Percentiles rank a stretch among this genome's conserved stretches.
These are phyloP conservation scores for Trichoderma semiorbis DNA, from an alignment of 2,329 filamentous ascomycete genomes.

Conservation along the genomic window DNA sequence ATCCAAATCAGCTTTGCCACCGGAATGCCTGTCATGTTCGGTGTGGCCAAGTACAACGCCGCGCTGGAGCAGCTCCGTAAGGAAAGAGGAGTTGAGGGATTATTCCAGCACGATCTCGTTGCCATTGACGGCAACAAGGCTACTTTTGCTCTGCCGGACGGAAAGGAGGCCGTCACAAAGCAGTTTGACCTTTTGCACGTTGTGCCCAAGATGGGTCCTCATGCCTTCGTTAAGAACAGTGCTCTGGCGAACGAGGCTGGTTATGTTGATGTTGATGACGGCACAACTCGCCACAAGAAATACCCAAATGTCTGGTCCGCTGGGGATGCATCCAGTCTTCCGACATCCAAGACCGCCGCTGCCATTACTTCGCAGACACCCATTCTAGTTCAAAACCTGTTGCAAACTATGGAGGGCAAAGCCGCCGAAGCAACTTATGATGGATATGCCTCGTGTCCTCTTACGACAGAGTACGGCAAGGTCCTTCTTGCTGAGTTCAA, in stretches of 20 bases:
- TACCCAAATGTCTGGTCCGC: slow-evolving; percentile 57
- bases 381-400: slow-evolving; percentile 47
- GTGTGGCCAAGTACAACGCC: slow-evolving; percentile 56
- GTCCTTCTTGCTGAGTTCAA: slow-evolving; percentile 64
- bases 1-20: slow-evolving; percentile 56
- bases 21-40: slow-evolving; percentile 55
- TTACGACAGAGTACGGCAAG: slow-evolving; percentile 56
- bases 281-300: slow-evolving; percentile 50
- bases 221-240: slow-evolving; percentile 52
- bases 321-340: slow-evolving; percentile 57
- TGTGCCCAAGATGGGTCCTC: slow-evolving; percentile 57
- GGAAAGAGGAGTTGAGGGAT: slow-evolving; percentile 53
- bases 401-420: slow-evolving; percentile 44
- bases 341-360: slow-evolving; percentile 55
- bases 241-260: slow-evolving; percentile 52
- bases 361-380: slow-evolving; percentile 51
- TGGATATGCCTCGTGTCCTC: slow-evolving; percentile 55
- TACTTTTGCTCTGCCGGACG: slow-evolving; percentile 44
- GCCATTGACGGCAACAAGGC: slow-evolving; percentile 52
- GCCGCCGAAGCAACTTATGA: slow-evolving; percentile 45
- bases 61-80: slow-evolving; percentile 51
- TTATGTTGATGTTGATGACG: slow-evolving; percentile 55
- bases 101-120: slow-evolving; percentile 57
- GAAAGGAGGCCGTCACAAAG: slow-evolving; percentile 42
- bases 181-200: slow-evolving; percentile 55